Evolutionary conservation across 2,329 filamentous ascomycete species (phyloP), one percentile per base, ranked within the genome.

Genomic region (Curvularia eragrostidis): DNA sequence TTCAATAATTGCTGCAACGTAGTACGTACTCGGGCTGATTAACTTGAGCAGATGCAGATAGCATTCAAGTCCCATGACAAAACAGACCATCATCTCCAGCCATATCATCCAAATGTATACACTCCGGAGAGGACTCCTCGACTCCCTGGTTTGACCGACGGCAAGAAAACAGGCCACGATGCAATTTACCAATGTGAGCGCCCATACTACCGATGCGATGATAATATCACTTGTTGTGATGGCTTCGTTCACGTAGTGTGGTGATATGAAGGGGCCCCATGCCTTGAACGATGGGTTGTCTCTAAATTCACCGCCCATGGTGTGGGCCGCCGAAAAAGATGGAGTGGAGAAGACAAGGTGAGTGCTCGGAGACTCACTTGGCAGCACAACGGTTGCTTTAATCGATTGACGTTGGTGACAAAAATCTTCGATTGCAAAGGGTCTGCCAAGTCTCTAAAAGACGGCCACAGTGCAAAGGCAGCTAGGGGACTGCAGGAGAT

Each of bases 41-140:
- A 59, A 34, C 43, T 75, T 74, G 48, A 72, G 23, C 3, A 79
- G 47, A 59, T 76, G 73, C 47, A 78, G 26, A 54, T 62, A 78
- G 58, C 73, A 72, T 44, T 82, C 74, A 23, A 81, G 58, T 5
- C 74, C 77, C 69, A 83, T 82, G 8, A 73, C 60, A 10, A 80
- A 68, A 10, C 77, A 82, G 3, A 79, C 78, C 1, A 73, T 1
- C 3, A 83, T 72, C 63, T 83, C 81, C 26, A 77, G 50, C 81
- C 81, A 83, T 52, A 83, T 77, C 78, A 83, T 78, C 73, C 78
- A 79, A 0, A 83, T 73, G 57, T 82, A 82, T 1, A 75, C 68
- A 58, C 80, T 81, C 13, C 66, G 59, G 23, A 73, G 30, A 7
- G 74, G 62, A 54, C 63, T 64, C 13, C 72, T 64, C 3, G 73